Base-by-base conservation (phyloP, 1,139 yeast genomes). In the Geotrichum siamense region DNA sequence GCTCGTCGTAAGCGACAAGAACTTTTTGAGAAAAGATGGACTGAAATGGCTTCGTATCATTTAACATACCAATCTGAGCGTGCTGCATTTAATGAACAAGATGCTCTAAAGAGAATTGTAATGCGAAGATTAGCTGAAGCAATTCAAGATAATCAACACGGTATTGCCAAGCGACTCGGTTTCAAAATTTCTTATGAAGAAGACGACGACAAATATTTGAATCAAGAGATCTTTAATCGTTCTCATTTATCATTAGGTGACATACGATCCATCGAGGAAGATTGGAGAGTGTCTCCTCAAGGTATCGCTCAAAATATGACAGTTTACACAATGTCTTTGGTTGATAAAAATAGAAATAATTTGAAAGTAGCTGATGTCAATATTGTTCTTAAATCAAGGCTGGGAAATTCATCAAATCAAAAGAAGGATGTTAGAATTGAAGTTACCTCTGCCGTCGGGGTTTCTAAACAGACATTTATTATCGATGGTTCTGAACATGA, bases 11-110 rank as follows among this genome's bases (percentile, higher is more conserved):
- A 49, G 26, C 51, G 52, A 6, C 44, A 47, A 17, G 44, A 48
- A 16, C 48, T 56, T 22, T 53, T 50, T 44, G 53, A 53, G 31
- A 57, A 55, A 38, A 47, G 61, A 34, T 57, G 61, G 61, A 39
- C 48, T 34, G 56, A 55, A 22, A 48, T 56, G 53, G 59, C 58
- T 16, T 48, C 52, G 15, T 55, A 54, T 40, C 59, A 55, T 34
- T 40, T 57, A 37, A 45, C 51, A 9, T 50, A 44, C 19, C 51
- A 53, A 35, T 46, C 50, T 9, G 51, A 43, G 10, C 48, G 43
- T n/a, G 49, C 48, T 2, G 43, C 48, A 19, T 28, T 41, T 19
- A 48, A 40, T 32, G 49, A 47, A 43, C 49, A 47, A 26, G 47
- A 40, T 12, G 30, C 49, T 5, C 32, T 47, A 21, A 43, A 43